These are phyloP conservation scores for Arabis alpina DNA, from an alignment of 345 rosid species.

Conservation along the genomic window DNA sequence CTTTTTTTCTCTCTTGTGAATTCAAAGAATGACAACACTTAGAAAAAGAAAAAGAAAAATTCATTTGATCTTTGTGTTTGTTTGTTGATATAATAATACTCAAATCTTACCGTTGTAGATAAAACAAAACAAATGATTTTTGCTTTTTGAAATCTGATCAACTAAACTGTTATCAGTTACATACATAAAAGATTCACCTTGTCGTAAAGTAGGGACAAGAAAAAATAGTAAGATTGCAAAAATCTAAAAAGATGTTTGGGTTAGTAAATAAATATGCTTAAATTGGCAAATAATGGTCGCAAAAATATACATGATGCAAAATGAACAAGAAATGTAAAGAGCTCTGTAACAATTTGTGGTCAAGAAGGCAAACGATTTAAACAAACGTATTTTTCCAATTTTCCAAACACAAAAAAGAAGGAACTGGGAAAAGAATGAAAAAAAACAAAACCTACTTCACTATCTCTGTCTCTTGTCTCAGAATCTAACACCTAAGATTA, in stretches of 20 bases:
- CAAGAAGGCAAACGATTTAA: constrained; percentile 26
- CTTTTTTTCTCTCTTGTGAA: constrained; percentile 3
- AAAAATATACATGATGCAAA: not conserved
- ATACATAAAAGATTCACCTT: not conserved
- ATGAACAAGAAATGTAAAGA: not conserved
- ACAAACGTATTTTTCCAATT: constrained; percentile 36
- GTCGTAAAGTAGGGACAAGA: not conserved
- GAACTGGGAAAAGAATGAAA: constrained; percentile 21
- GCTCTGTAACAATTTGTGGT: constrained; percentile 9
- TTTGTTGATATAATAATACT: constrained; percentile 6
- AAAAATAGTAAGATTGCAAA: no score
- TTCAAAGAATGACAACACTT: constrained; percentile 34
- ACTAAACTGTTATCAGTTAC: not conserved
- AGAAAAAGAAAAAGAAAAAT: no score
- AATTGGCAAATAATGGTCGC: no score
- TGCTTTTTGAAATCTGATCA: not conserved
- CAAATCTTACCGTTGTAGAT: constrained; percentile 25
- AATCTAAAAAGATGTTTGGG: no score
- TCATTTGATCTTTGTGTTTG: not conserved
- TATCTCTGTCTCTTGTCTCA: constrained; percentile 27
- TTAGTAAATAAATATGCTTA: no score
- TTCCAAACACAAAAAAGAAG: constrained; percentile 9
- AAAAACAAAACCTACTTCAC: constrained; percentile 35
- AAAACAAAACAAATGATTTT: not conserved
- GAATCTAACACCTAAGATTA: constrained; percentile 36